Conservation (phyloP, 192 early-diverging fungal species). For the Allomyces javanicus region DNA sequence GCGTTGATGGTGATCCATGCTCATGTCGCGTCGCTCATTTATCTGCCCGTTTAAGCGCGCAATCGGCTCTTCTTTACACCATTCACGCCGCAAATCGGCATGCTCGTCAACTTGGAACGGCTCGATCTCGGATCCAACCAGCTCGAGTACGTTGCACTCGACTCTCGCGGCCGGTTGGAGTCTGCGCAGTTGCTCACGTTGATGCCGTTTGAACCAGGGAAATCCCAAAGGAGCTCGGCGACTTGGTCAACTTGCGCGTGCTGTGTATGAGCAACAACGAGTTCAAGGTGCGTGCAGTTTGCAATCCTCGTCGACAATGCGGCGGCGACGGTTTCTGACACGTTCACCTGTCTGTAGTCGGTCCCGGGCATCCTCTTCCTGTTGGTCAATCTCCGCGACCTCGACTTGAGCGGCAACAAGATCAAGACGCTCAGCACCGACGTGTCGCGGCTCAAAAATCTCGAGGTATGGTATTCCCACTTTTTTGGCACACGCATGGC, state of each 20-base stretch:
- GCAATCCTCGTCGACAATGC: no score
- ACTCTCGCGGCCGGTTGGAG: neutral
- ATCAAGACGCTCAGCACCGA: neutral
- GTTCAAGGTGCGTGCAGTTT: neutral
- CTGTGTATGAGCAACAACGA: neutral
- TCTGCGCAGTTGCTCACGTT: no score
- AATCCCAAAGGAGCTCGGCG: constrained; percentile 1
- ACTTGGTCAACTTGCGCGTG: neutral
- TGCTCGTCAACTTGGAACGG: neutral
- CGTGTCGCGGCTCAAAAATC: neutral
- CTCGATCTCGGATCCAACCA: constrained; percentile 1
- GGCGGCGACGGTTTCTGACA: no score
- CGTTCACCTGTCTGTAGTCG: neutral
- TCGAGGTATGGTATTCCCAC: neutral
- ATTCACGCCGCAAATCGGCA: constrained; percentile 2
- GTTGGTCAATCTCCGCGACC: neutral
- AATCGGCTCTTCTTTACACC: constrained; percentile 3
- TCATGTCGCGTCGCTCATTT: neutral
- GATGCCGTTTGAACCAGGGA: neutral
- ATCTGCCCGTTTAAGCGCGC: neutral
- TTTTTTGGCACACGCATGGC: no score
- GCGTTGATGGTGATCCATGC: neutral
- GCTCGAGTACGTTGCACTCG: constrained; percentile 1
- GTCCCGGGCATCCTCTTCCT: neutral
- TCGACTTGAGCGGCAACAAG: constrained; percentile 1